These are phyloP conservation scores for Penicillium nucicola DNA, from an alignment of 495 filamentous ascomycete species.

Conservation along the genomic window DNA sequence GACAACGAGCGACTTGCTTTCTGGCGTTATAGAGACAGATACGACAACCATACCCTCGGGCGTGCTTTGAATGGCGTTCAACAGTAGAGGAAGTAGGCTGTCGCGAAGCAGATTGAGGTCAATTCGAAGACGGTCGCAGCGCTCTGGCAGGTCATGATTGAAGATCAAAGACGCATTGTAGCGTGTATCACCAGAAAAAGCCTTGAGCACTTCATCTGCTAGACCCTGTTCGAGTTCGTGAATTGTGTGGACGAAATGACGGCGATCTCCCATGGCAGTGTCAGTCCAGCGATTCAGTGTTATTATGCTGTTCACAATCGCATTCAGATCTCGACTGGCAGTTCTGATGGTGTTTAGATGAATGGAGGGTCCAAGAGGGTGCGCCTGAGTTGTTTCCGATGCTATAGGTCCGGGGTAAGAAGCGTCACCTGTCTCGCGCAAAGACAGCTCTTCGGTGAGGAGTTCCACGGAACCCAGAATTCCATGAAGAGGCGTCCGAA, in stretches of 20 bases:
- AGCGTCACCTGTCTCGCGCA: not conserved
- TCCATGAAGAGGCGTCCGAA: conserved; percentile 14
- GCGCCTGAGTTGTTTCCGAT: not conserved
- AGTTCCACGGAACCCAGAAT: conserved; percentile 17
- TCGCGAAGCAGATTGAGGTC: conserved; percentile 12
- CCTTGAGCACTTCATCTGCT: not conserved
- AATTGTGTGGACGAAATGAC: conserved; percentile 7
- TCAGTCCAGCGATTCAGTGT: conserved; percentile 14
- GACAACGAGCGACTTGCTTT: conserved; percentile 1
- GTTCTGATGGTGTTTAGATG: conserved; percentile 15
- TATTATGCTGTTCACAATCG: conserved; percentile 15
- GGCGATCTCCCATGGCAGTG: conserved; percentile 11
- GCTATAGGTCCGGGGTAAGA: not conserved
- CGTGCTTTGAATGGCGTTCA: conserved; percentile 13
- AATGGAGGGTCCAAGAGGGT: not conserved
- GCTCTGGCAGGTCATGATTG: not conserved
- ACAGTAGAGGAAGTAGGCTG: conserved; percentile 8
- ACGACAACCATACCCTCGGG: conserved; percentile 4
- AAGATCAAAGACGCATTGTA: conserved; percentile 10
- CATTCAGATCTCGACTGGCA: conserved; percentile 10
- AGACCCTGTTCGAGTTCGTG: conserved; percentile 11
- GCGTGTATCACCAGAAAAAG: conserved; percentile 4
- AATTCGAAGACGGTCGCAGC: not conserved
- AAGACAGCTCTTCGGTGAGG: conserved; percentile 8
- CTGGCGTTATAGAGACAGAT: not conserved